A percentile compares a stretch with the other conserved stretches of the same genome.
Conservation (phyloP, 805 yeast species). For the Candida golubevii region DNA sequence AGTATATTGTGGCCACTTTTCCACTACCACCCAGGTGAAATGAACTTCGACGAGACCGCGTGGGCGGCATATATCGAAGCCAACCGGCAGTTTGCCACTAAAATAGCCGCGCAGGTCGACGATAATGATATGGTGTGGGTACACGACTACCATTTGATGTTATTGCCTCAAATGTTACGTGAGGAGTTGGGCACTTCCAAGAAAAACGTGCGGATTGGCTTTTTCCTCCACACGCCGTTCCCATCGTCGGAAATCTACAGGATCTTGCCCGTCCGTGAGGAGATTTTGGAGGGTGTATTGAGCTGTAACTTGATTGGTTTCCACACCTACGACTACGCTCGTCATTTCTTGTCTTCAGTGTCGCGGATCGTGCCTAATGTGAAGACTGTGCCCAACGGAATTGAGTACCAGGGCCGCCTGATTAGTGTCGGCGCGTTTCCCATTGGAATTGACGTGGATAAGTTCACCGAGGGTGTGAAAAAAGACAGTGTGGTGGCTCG, state of each 20-base stretch:
- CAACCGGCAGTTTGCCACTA: constrained; percentile 73
- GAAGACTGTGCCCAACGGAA: constrained; percentile 87
- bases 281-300: constrained; percentile 84
- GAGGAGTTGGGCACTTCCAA: constrained; percentile 47
- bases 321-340: constrained; percentile 98
- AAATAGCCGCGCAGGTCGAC: constrained; percentile 60
- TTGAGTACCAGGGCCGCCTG: constrained; percentile 67
- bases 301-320: constrained; percentile 94
- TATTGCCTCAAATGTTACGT: constrained; percentile 84
- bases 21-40: constrained; percentile 98
- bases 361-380: constrained; percentile 71
- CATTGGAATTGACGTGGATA: constrained; percentile 96
- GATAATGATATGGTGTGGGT: constrained; percentile 95
- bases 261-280: constrained; percentile 91
- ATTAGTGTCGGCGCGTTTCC: constrained; percentile 96
- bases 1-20: constrained; percentile 96
- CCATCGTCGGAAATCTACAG: constrained; percentile 96
- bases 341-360: constrained; percentile 90
- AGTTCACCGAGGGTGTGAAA: constrained; percentile 75
- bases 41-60: constrained; percentile 94
- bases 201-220: constrained; percentile 73
- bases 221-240: constrained; percentile 95
- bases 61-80: constrained; percentile 98
- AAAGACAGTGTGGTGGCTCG: constrained; percentile 60
- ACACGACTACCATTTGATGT: constrained; percentile 96